Conservation (phyloP, 345 rosid genomes). For the Aquilaria malaccensis region DNA sequence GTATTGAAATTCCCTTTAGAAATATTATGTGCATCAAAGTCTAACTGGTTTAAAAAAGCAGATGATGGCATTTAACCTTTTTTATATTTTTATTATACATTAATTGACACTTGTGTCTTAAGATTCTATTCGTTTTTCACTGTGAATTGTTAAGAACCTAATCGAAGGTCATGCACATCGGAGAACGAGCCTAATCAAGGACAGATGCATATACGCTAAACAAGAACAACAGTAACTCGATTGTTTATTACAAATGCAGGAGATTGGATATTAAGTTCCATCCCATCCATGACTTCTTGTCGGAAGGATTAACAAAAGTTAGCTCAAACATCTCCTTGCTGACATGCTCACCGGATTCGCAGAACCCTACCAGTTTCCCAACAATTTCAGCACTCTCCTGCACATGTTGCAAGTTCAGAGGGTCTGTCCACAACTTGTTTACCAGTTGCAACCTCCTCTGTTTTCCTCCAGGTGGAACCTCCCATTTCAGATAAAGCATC, state of each 20-base stretch:
- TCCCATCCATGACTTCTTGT: constrained; percentile 93
- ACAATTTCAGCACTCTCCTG: constrained; percentile 73
- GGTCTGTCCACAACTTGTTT: constrained; percentile 86
- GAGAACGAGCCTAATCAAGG: no score
- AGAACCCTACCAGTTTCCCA: constrained; percentile 83
- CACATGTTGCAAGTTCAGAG: constrained; percentile 62
- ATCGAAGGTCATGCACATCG: no score
- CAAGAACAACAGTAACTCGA: no score
- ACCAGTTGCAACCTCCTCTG: constrained; percentile 83
- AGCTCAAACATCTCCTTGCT: constrained; percentile 95
- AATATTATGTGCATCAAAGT: no score
- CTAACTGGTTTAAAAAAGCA: no score
- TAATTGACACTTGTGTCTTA: no score
- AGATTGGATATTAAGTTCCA: constrained; percentile 86
- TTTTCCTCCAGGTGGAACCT: constrained; percentile 66
- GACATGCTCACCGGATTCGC: constrained; percentile 62
- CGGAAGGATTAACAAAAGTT: constrained; percentile 58
- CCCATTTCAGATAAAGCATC: constrained; percentile 77
- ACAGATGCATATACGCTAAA: no score
- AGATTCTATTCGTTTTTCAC: no score
- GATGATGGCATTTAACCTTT: no score
- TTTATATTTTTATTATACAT: no score
- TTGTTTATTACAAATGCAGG: constrained; percentile 37
- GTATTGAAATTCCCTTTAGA: no score
- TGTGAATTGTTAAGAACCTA: no score